Conservation (phyloP, 108 stramenopile species). For the Cylindrotheca fusiformis region DNA sequence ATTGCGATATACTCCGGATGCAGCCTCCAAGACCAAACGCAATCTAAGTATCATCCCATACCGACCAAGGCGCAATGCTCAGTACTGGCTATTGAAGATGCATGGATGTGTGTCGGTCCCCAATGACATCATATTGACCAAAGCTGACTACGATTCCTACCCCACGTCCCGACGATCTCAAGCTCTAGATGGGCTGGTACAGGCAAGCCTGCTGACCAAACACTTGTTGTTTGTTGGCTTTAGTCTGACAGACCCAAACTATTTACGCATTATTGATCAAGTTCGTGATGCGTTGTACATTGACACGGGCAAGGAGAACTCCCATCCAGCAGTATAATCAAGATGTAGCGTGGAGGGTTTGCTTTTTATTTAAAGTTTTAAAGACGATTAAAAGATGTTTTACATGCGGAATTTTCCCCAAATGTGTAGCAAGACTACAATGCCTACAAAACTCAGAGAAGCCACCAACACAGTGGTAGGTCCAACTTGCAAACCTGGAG, state of each 20-base stretch:
- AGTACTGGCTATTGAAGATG: slow-evolving; percentile 32
- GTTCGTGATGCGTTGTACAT: slow-evolving; percentile 22
- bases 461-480: slow-evolving; percentile 90
- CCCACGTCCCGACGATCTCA: neutral
- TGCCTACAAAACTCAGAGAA: slow-evolving; percentile 82
- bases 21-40: neutral
- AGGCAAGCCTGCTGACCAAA: slow-evolving; percentile 25
- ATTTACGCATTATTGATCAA: slow-evolving; percentile 13
- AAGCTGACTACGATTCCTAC: slow-evolving; percentile 13
- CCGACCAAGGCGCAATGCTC: slow-evolving; percentile 11
- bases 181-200: slow-evolving; percentile 15
- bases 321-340: too few relatives aligned
- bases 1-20: neutral
- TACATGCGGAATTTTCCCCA: slow-evolving; percentile 90
- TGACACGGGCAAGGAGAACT: too few relatives aligned
- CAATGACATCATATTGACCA: slow-evolving; percentile 21
- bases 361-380: too few relatives aligned
- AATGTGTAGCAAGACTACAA: slow-evolving; percentile 91
- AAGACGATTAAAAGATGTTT: slow-evolving; percentile 11
- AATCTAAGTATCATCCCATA: slow-evolving; percentile 23
- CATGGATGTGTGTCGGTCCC: slow-evolving; percentile 28
- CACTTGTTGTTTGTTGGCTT: slow-evolving; percentile 31
- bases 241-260: slow-evolving; percentile 24
- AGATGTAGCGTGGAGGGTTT: too few relatives aligned
- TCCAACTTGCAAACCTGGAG: slow-evolving; percentile 90